Evolutionary conservation across 1,284 basidiomycete species (phyloP), one percentile per base, ranked within the genome.

Genomic region (Melampsora americana): DNA sequence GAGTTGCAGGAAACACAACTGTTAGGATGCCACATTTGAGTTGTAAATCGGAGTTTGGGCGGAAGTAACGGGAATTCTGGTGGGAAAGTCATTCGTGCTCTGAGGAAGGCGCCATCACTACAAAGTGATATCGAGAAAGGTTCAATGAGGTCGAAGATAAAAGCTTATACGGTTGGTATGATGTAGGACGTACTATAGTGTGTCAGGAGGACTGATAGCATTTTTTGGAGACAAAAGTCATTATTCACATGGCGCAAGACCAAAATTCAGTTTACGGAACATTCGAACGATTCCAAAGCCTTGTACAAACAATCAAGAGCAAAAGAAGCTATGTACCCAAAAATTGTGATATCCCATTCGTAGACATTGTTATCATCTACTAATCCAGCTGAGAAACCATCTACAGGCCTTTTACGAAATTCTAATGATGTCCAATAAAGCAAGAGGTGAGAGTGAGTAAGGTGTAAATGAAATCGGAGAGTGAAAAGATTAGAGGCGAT

Each of bases 311-410:
- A 14, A 28, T 16, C 42, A 23, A 23, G 6, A 30, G 5, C n/a
- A 6, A 44, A 1, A 48, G n/a, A 1, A n/a, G 3, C 42, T n/a
- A 76, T 75, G 11, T 42, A 80, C 80, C 80, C 80, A 67, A 80
- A 81, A 60, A 81, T 80, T 26, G 80, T 80, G 81, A 96, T 87
- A 79, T 94, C 92, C 94, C 93, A 97, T 85, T 95, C 93, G 76
- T 90, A 91, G 18, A 96, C 85, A 84, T 96, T 94, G 84, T 89
- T 88, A 79, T 96, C 94, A 82, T 95, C 92, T 56, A 94, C 92
- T 71, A 97, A 88, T 46, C 95, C 94, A 83, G 93, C 94, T 61
- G 92, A 94, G 85, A 97, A 96, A 7, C 94, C 94, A 81, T 95
- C 91, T 4, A 95, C 92, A 2, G 94, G 94, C 76, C 86, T 87